Percentiles rank a stretch among this genome's conserved stretches.
Evolutionary conservation across 2,329 filamentous ascomycete species (phyloP).

Genomic region (Penicillium sp.): DNA sequence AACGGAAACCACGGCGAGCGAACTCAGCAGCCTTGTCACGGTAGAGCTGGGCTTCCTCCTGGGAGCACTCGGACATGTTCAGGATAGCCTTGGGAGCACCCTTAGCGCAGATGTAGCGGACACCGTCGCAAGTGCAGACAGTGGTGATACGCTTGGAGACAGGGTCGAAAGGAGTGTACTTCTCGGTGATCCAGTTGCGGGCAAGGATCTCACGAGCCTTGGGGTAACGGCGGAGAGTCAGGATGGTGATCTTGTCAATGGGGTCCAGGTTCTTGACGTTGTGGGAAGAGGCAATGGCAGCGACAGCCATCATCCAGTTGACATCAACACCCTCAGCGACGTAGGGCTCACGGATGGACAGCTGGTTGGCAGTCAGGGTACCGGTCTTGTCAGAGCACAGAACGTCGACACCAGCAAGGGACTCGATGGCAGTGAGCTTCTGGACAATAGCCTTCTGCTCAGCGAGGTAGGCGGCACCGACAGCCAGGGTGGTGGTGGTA

Average conservation of each 20-base stretch:
- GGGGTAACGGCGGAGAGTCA: conserved; percentile 76
- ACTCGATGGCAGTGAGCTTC: conserved; percentile 79
- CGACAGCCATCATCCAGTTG: conserved; percentile 84
- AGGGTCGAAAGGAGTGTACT: conserved; percentile 73
- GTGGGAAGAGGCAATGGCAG: conserved; percentile 76
- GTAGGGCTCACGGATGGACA: conserved; percentile 76
- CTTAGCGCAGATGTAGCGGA: conserved; percentile 74
- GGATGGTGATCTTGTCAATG: conserved; percentile 78
- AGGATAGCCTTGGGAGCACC: conserved; percentile 78
- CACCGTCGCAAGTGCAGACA: conserved; percentile 69
- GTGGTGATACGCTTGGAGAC: conserved; percentile 80
- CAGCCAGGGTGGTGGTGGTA: conserved; percentile 76
- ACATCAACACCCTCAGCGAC: conserved; percentile 76
- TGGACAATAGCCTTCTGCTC: conserved; percentile 80
- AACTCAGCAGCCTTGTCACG: conserved; percentile 75
- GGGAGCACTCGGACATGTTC: conserved; percentile 68
- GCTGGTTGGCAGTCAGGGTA: conserved; percentile 65
- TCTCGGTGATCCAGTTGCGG: conserved; percentile 75
- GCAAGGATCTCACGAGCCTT: conserved; percentile 76
- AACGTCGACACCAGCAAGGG: conserved; percentile 73
- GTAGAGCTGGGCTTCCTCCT: conserved; percentile 68
- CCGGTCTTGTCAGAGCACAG: conserved; percentile 83
- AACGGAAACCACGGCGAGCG: conserved; percentile 78
- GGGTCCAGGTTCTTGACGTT: conserved; percentile 79
- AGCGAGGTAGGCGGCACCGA: conserved; percentile 76